Conservation (phyloP, 228 moss, liverwort and hornwort genomes). For the Sphagnum fallax region DNA sequence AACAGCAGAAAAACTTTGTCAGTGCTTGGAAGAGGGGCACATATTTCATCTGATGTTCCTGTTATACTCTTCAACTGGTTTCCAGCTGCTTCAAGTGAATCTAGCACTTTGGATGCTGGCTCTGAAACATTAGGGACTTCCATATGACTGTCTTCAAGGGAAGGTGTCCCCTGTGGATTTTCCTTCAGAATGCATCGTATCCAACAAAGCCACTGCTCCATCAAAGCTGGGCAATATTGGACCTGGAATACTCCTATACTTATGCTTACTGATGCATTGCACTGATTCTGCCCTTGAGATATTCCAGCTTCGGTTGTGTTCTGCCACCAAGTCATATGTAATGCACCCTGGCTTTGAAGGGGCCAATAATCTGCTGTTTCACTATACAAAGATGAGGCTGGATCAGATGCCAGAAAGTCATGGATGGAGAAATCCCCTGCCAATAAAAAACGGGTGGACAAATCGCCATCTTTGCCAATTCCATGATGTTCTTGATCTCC, state of each 20-base stretch:
- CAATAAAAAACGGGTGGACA: conserved; percentile 7
- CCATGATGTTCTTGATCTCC: not conserved
- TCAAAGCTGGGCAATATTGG: conserved; percentile 6
- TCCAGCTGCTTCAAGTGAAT: not conserved
- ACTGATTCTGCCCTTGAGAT: not conserved
- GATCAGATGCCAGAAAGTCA: not conserved
- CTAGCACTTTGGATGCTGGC: not conserved
- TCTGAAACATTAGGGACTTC: not conserved
- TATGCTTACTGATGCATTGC: not conserved
- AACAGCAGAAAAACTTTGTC: conserved; percentile 2
- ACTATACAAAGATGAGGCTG: conserved; percentile 3
- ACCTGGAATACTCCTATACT: conserved; percentile 4
- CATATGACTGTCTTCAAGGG: too few relatives aligned
- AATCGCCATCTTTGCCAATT: conserved; percentile 1
- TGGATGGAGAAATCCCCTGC: not conserved
- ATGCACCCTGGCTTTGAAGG: conserved; percentile 1
- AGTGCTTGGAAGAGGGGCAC: not conserved
- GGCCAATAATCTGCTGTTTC: not conserved
- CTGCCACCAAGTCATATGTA: conserved; percentile 3
- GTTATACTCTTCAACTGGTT: not conserved
- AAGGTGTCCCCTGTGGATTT: not conserved
- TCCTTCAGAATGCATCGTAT: not conserved
- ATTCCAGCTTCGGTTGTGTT: not conserved
- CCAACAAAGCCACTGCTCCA: conserved; percentile 11
- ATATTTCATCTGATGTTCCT: not conserved